phyloP scores from a whole-genome alignment of 73 alveolate genomes.

The Uronychia binucleata region DNA sequence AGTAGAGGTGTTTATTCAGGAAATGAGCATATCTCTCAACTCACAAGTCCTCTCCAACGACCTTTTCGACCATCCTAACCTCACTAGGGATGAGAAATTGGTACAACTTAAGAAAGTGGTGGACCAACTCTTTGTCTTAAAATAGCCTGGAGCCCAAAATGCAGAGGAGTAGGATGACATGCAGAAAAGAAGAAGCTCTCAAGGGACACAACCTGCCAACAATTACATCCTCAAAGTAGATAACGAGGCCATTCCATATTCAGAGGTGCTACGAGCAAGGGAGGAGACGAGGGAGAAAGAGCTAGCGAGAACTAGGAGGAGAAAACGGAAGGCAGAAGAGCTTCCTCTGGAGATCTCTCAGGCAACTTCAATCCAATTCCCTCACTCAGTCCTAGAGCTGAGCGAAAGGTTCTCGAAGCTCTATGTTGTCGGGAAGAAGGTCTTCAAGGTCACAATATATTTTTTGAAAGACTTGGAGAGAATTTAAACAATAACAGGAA shows the following conservation, averaged over 20 bases:
- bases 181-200: neutral
- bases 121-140: neutral
- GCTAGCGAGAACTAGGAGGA: neutral
- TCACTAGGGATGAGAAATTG: neutral
- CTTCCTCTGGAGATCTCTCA: constrained; percentile 4
- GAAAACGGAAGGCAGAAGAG: neutral
- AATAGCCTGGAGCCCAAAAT: neutral
- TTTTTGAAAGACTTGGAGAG: constrained; percentile 2
- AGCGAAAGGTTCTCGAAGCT: constrained; percentile 1
- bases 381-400: constrained; percentile 6
- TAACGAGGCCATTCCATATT: neutral
- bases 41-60: neutral
- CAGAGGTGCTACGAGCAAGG: neutral
- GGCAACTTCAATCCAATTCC: constrained; percentile 1
- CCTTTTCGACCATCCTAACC: neutral
- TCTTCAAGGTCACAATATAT: constrained; percentile 2
- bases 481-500: neutral
- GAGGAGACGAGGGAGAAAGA: neutral
- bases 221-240: neutral
- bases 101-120: neutral
- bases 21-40: neutral
- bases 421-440: constrained; percentile 4
- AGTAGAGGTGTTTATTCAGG: neutral
- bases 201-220: neutral
- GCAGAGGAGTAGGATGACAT: too few species aligned